Conservation (phyloP, 2,329 filamentous ascomycete genomes). For the Pochonia chlamydosporia region DNA sequence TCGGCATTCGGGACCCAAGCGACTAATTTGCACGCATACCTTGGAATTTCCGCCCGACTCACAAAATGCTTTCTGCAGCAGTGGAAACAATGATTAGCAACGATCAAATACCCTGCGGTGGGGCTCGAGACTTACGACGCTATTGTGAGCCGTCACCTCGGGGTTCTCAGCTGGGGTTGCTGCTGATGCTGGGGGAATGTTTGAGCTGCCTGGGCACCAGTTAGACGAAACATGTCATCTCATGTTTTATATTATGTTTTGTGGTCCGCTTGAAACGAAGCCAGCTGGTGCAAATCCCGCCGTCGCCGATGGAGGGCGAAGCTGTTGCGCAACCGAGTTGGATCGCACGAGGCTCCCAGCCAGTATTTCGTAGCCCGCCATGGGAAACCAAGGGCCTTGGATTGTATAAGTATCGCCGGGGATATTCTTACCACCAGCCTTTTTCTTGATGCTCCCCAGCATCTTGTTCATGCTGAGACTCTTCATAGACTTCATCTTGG, state of each 20-base stretch:
- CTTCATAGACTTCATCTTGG: slow-evolving; percentile 41
- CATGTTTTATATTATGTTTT: no score
- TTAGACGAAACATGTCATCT: not conserved
- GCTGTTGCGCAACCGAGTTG: no score
- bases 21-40: slow-evolving; percentile 29
- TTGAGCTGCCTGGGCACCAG: slow-evolving; percentile 2
- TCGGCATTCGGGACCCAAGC: no score
- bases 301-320: no score
- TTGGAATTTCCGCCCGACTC: slow-evolving; percentile 60
- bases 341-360: no score
- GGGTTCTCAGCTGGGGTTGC: slow-evolving; percentile 49
- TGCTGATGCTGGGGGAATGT: slow-evolving; percentile 14
- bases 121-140: slow-evolving; percentile 49
- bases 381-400: no score
- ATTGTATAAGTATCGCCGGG: not conserved
- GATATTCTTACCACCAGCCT: slow-evolving; percentile 25
- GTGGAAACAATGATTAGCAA: slow-evolving; percentile 17
- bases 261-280: no score
- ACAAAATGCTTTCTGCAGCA: slow-evolving; percentile 67
- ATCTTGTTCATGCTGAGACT: slow-evolving; percentile 51
- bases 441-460: slow-evolving; percentile 49
- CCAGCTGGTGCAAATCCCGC: no score
- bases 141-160: slow-evolving; percentile 59
- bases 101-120: not conserved
- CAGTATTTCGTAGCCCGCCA: no score